These are phyloP conservation scores for Platanus orientalis DNA, from an alignment of 164 flowering plant genomes.

Conservation along the genomic window DNA sequence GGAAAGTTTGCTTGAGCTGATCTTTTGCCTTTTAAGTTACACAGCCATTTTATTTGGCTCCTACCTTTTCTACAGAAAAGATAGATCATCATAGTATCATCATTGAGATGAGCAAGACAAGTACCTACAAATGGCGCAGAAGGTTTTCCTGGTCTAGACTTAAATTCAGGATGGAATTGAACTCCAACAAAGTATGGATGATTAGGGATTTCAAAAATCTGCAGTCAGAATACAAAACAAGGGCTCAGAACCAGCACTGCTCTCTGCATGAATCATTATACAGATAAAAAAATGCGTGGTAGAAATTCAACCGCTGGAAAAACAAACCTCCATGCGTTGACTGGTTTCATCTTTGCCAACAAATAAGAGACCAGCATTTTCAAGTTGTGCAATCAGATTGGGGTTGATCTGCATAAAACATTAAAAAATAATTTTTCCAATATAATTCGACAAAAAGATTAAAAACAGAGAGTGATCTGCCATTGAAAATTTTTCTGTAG, in stretches of 20 bases:
- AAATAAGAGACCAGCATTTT: constrained; percentile 75
- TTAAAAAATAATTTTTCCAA: background rate
- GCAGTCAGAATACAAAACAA: constrained; percentile 16
- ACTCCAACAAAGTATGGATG: constrained; percentile 89
- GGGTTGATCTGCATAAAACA: constrained; percentile 67
- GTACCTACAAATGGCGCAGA: constrained; percentile 86
- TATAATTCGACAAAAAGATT: too few species aligned
- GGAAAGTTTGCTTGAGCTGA: too few species aligned
- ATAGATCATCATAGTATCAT: background rate
- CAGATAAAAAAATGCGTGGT: background rate
- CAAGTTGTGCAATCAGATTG: constrained; percentile 60
- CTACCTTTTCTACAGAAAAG: background rate
- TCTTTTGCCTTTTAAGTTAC: too few species aligned
- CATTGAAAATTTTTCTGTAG: too few species aligned
- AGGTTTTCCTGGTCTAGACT: constrained; percentile 88
- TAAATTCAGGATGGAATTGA: constrained; percentile 95
- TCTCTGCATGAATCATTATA: background rate
- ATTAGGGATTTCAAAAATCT: constrained; percentile 72
- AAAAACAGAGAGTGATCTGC: too few species aligned
- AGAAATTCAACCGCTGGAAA: background rate
- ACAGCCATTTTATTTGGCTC: background rate
- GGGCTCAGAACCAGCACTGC: background rate
- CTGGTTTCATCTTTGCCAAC: constrained; percentile 88
- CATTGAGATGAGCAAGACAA: background rate
- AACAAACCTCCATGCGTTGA: constrained; percentile 77